Conservation (phyloP, 768 basidiomycete species). For the Pleurotus platypus region DNA sequence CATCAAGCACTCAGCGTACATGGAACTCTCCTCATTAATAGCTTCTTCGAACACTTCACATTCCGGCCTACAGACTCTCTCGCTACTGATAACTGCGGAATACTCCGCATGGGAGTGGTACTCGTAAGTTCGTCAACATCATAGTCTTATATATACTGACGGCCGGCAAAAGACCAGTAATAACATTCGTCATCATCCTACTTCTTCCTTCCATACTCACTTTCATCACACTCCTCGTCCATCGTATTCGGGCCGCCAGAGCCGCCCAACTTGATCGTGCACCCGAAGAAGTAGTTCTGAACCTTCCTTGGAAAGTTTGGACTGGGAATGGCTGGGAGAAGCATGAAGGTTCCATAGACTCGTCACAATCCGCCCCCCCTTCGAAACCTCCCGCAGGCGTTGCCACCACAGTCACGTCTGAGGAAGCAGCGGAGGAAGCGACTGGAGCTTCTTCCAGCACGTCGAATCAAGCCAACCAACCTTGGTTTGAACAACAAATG, state of each 20-base stretch:
- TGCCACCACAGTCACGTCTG: constrained; percentile 19
- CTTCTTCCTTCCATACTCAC: constrained; percentile 89
- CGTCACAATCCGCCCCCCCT: constrained; percentile 22
- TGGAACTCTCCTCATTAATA: constrained; percentile 65
- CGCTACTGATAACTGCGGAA: constrained; percentile 72
- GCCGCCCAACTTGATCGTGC: constrained; percentile 83
- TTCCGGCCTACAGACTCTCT: constrained; percentile 70
- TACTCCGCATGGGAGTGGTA: constrained; percentile 92
- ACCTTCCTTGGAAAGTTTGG: constrained; percentile 82
- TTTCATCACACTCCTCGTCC: constrained; percentile 83
- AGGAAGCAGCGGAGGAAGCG: constrained; percentile 15
- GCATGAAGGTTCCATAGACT: constrained; percentile 42
- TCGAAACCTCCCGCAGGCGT: constrained; percentile 24
- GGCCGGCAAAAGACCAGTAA: constrained; percentile 55
- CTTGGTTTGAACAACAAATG: constrained; percentile 77
- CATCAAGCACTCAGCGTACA: constrained; percentile 82
- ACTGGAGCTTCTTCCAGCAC: constrained; percentile 38
- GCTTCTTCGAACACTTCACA: constrained; percentile 74
- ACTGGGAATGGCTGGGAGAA: constrained; percentile 80
- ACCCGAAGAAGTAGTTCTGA: constrained; percentile 74
- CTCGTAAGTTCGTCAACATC: constrained; percentile 50
- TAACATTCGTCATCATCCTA: constrained; percentile 84
- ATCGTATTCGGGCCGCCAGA: constrained; percentile 80
- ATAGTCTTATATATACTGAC: constrained; percentile 10
- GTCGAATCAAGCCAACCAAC: constrained; percentile 33